Base-by-base conservation (phyloP, 2,329 filamentous ascomycete species). In the Lizonia empirigonia region DNA sequence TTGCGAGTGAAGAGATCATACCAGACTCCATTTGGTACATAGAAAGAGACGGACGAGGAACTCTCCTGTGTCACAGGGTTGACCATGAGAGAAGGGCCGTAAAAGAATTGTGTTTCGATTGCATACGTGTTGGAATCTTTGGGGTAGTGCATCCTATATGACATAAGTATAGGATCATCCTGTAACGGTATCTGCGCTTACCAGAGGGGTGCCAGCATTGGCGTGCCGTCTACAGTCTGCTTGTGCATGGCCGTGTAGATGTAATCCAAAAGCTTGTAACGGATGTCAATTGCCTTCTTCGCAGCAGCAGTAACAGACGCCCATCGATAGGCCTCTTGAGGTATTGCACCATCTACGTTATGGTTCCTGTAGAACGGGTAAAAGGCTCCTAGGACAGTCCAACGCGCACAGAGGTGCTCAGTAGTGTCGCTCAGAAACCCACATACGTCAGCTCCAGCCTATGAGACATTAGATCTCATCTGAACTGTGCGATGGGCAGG, bases 191-290 rank as follows among this genome's bases (percentile, higher is more conserved):
- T 12, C 27, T 7, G 26, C 83, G 90, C 74, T 85, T 56, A 91
- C 74, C 88, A 90, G 53, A 91, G 68, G 0, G 89, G 88, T 53
- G 83, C 83, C 33, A 90, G 73, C 57, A 85, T 76, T 0, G 89
- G 87, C 4, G 80, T 82, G 15, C 89, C 89, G 41, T 83, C 81
- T 22, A 78, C 61, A 29, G 78, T 81, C 70, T 89, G 82, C 49
- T 74, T 71, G 63, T 85, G 77, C 68, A 90, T 78, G 1, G 85
- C 83, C 1, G 88, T 91, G 76, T 92, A 91, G 50, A 90, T 80
- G 74, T 91, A 91, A 64, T 91, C 88, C 5, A 92, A 78, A n/a
- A 92, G 77, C n/a, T 82, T 78, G 74, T 91, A 92, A 10, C 89
- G 82, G 46, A 87, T 85, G 29, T 82, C 82, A 60, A 91, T 90